Evolutionary conservation across 2,329 filamentous ascomycete species (phyloP).

Genomic region (Didymella arachidicola): DNA sequence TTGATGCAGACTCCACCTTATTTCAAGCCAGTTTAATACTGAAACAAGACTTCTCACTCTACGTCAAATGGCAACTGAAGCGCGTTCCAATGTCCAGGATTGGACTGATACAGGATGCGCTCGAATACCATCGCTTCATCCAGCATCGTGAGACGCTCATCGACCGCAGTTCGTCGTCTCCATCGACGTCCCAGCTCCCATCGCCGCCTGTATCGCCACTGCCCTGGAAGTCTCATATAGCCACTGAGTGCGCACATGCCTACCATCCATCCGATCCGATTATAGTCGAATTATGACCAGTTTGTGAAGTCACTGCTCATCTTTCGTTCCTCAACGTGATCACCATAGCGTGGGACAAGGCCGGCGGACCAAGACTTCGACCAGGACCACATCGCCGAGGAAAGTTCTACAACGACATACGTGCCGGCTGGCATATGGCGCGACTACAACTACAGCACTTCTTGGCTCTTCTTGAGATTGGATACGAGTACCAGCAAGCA

Average conservation of each 20-base stretch:
- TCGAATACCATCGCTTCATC: slow-evolving; percentile 5
- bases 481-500: not conserved
- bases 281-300: not conserved
- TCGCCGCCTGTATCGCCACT: not conserved
- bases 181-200: not conserved
- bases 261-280: not conserved
- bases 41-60: slow-evolving; percentile 9
- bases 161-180: not conserved
- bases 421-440: not conserved
- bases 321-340: slow-evolving; percentile 3
- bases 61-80: slow-evolving; percentile 6
- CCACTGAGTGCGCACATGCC: not conserved
- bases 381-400: not conserved
- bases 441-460: not conserved
- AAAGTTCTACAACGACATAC: not conserved
- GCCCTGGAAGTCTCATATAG: not conserved
- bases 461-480: not conserved
- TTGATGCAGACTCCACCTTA: not conserved
- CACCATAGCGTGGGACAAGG: slow-evolving; percentile 3
- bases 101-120: slow-evolving; percentile 2
- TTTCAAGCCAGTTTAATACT: not conserved
- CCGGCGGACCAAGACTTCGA: slow-evolving; percentile 6
- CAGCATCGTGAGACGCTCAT: slow-evolving; percentile 1
- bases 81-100: not conserved
- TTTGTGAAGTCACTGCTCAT: slow-evolving; percentile 8